A percentile compares a stretch with the other conserved stretches of the same genome.
phyloP scores from a whole-genome alignment of 192 early-diverging fungal genomes.

The Gryganskiella cystojenkinii region DNA sequence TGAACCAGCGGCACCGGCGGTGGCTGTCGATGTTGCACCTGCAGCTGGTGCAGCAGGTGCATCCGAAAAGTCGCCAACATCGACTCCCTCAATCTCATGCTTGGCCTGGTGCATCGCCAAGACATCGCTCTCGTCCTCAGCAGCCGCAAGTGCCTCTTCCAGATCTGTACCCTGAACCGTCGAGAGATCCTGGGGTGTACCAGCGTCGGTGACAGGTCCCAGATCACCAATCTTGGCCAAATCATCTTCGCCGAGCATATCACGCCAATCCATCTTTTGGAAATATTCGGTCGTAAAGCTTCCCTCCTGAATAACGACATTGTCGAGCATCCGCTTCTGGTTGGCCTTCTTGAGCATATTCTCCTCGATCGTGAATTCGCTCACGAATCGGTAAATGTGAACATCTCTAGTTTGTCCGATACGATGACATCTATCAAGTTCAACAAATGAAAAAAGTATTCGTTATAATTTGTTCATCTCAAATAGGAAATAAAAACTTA shows the following conservation, averaged over 20 bases:
- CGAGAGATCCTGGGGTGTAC: conserved; percentile 29
- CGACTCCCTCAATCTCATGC: conserved; percentile 66
- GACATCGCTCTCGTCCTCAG: conserved; percentile 75
- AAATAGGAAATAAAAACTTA: neutral
- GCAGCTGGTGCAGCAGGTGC: conserved; percentile 44
- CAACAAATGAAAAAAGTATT: neutral
- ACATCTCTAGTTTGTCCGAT: conserved; percentile 79
- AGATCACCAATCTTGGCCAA: conserved; percentile 63
- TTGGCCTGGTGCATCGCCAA: conserved; percentile 63
- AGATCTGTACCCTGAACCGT: conserved; percentile 53
- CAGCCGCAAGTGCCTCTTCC: conserved; percentile 68
- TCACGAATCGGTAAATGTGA: conserved; percentile 82
- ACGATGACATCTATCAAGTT: conserved; percentile 63
- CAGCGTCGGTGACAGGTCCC: conserved; percentile 34
- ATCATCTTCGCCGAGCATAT: conserved; percentile 56
- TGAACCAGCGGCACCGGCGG: conserved; percentile 14
- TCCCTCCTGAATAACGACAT: conserved; percentile 84
- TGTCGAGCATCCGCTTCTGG: conserved; percentile 81
- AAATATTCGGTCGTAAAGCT: conserved; percentile 78
- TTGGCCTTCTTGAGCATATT: conserved; percentile 83
- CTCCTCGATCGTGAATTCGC: conserved; percentile 78
- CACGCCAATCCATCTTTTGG: conserved; percentile 71
- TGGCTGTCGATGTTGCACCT: no score
- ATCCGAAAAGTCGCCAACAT: conserved; percentile 73
- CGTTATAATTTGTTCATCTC: neutral